These are phyloP conservation scores for Rubia peregrina DNA, from an alignment of 305 asterid genomes.

Conservation along the genomic window DNA sequence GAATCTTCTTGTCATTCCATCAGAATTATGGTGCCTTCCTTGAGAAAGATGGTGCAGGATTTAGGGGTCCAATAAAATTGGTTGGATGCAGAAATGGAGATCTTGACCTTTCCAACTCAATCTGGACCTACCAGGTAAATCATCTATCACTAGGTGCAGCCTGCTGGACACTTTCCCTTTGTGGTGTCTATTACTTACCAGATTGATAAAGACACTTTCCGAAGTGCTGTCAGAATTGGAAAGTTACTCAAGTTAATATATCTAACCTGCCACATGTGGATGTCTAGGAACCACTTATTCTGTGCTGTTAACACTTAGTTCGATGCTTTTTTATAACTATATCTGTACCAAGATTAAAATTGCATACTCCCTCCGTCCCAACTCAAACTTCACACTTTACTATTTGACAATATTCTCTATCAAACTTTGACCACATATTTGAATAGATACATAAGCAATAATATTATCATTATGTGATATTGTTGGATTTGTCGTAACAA, in stretches of 20 bases:
- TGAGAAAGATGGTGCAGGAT: conserved; percentile 94
- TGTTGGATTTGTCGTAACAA: no score
- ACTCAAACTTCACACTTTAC: no score
- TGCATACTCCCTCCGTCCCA: no score
- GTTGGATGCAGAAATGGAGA: conserved; percentile 60
- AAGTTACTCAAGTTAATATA: neutral
- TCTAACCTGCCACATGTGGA: neutral
- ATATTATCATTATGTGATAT: no score
- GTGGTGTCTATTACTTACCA: neutral
- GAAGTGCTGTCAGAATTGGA: neutral
- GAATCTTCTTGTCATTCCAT: conserved; percentile 18
- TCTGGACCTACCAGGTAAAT: conserved; percentile 83
- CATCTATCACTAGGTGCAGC: conserved; percentile 6
- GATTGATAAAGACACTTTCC: neutral
- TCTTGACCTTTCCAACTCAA: conserved; percentile 44
- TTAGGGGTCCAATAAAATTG: conserved; percentile 69
- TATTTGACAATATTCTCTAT: no score
- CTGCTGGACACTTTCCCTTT: neutral
- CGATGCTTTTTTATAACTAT: neutral
- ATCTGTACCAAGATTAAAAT: neutral
- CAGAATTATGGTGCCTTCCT: conserved; percentile 93
- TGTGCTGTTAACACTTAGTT: neutral
- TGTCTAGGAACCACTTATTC: neutral
- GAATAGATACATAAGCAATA: no score
- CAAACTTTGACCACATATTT: no score